These are phyloP conservation scores for Brassica hybrid DNA, from an alignment of 441 rosid genomes.

Conservation along the genomic window DNA sequence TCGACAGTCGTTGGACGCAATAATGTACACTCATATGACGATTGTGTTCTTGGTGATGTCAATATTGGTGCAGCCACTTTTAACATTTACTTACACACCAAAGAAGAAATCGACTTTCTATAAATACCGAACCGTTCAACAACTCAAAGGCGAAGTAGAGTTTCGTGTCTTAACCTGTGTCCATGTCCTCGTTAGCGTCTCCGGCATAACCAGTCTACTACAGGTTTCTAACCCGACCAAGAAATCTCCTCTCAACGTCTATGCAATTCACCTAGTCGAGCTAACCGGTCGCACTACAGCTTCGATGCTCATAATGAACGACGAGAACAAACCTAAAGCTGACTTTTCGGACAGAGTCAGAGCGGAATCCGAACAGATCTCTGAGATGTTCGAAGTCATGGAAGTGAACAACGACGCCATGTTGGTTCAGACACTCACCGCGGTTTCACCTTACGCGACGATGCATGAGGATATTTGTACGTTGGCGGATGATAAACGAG, in stretches of 20 bases:
- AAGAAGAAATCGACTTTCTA: slow-evolving; percentile 22
- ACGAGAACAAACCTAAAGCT: slow-evolving; percentile 29
- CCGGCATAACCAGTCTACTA: slow-evolving; percentile 52
- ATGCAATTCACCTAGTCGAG: slow-evolving; percentile 48
- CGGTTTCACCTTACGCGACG: slow-evolving; percentile 49
- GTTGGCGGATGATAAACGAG: slow-evolving; percentile 56
- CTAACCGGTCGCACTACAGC: slow-evolving; percentile 45
- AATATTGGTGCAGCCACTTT: slow-evolving; percentile 35
- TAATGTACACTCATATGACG: slow-evolving; percentile 43
- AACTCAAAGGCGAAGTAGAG: slow-evolving; percentile 40
- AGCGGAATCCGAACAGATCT: slow-evolving; percentile 38
- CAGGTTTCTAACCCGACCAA: slow-evolving; percentile 33
- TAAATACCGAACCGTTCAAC: slow-evolving; percentile 51
- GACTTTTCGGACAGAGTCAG: slow-evolving; percentile 25
- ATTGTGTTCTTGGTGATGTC: slow-evolving; percentile 39
- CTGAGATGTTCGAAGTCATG: slow-evolving; percentile 31
- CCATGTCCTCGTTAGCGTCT: slow-evolving; percentile 47
- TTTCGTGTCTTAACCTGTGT: slow-evolving; percentile 49
- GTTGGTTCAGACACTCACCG: slow-evolving; percentile 43
- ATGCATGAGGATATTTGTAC: slow-evolving; percentile 53
- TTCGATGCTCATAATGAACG: slow-evolving; percentile 46
- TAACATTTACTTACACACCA: slow-evolving; percentile 25
- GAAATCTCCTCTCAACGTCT: slow-evolving; percentile 36
- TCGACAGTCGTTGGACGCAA: slow-evolving; percentile 31
- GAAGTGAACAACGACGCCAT: slow-evolving; percentile 27